Evolutionary conservation across 2,329 filamentous ascomycete species (phyloP), one percentile per base, ranked within the genome.

Genomic region (Talaromyces verruculosus): DNA sequence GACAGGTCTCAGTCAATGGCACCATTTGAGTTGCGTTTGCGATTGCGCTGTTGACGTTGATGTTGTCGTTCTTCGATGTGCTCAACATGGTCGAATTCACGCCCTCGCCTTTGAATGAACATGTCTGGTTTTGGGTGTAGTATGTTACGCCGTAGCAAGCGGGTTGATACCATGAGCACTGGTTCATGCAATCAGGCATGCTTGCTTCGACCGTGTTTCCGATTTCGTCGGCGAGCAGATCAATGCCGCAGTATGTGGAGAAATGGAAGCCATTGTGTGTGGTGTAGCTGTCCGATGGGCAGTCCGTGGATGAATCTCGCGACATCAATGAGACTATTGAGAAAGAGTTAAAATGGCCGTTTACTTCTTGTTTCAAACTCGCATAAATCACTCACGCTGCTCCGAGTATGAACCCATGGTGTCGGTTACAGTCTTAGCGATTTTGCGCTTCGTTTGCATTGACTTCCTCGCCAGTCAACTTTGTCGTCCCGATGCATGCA

Each of bases 21-120:
- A 4, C 10, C 22, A 60, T 11, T n/a, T 65, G 63, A 17, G 30
- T 65, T 35, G 19, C 28, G 5, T 65, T 41, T 41, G 43, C 63
- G 43, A 65, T 47, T 7, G 63, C 63, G 43, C 63, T 65, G 55
- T 65, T 49, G 63, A 65, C 55, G 30, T 59, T 25, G 39, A 47
- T 45, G 15, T 51, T 39, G 3, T 47, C 63, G 39, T 4, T 51
- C 2, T 13, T 30, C 3, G 47, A 25, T 2, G 47, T 63, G 49
- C 37, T 63, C 22, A 33, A 15, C 35, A 41, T 55, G n/a, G 11
- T 57, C 37, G 61, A 57, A 11, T 47, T 60, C 35, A 64, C 17
- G 22, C 63, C 63, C 1, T 33, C 1, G 2, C 28, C 30, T 37
- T 60, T 59, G 43, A 28, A 51, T 19, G 63, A 65, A 19, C 63